These are phyloP conservation scores for Aspergillus glaucus DNA, from an alignment of 2,329 filamentous ascomycete species.

Conservation along the genomic window DNA sequence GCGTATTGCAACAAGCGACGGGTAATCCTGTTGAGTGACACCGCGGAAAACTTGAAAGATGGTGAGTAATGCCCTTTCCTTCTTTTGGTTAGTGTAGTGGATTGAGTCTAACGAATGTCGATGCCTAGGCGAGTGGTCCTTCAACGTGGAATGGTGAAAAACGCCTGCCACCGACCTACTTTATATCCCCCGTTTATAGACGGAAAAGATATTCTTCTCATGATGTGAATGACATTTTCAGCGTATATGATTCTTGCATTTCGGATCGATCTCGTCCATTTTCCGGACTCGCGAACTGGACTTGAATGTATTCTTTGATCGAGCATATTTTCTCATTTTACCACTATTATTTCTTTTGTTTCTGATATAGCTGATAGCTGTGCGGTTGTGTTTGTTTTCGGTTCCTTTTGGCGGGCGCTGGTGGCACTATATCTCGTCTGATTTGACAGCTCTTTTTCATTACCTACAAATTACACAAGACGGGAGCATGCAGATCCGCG, in stretches of 20 bases:
- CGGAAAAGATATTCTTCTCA: conserved; percentile 10
- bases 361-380: background rate
- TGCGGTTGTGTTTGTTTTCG: background rate
- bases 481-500: background rate
- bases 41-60: conserved; percentile 82
- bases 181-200: background rate
- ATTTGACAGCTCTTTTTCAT: background rate
- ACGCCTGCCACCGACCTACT: background rate
- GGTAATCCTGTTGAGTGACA: conserved; percentile 83
- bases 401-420: background rate
- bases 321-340: too few relatives aligned
- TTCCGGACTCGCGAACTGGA: too few relatives aligned
- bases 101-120: conserved; percentile 4
- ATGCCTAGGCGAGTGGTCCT: conserved; percentile 38
- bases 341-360: background rate
- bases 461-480: background rate
- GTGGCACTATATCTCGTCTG: background rate
- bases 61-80: conserved; percentile 50
- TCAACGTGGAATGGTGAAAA: conserved; percentile 38
- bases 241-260: conserved; percentile 9
- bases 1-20: conserved; percentile 91
- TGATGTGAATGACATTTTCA: conserved; percentile 16
- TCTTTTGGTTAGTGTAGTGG: background rate
- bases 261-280: background rate
- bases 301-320: too few relatives aligned